These are phyloP conservation scores for Ceratobasidium sp. DNA, from an alignment of 1,284 basidiomycete species.

Conservation along the genomic window DNA sequence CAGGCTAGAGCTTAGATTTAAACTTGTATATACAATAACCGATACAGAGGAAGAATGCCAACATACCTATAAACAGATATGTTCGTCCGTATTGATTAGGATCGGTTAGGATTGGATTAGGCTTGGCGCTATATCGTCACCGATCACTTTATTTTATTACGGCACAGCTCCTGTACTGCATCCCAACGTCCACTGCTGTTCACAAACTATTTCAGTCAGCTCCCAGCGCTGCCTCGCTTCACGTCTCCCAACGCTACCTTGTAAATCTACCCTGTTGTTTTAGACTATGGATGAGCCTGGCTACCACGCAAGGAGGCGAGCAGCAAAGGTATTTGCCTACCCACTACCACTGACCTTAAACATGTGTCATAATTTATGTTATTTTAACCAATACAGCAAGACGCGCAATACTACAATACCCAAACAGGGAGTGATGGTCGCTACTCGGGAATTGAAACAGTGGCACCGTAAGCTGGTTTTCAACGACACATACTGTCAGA, in stretches of 20 bases:
- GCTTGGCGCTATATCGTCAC: slow-evolving; percentile 1
- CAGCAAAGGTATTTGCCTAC: slow-evolving; percentile 39
- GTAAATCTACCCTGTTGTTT: too few relatives aligned
- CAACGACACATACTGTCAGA: too few relatives aligned
- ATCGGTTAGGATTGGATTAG: too few relatives aligned
- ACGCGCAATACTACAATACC: slow-evolving; percentile 32
- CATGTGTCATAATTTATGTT: neutral
- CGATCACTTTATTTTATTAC: slow-evolving; percentile 29
- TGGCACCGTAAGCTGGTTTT: slow-evolving; percentile 34
- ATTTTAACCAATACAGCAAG: slow-evolving; percentile 26
- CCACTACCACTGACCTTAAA: neutral
- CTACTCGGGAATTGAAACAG: slow-evolving; percentile 39
- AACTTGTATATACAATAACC: neutral
- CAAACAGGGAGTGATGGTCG: slow-evolving; percentile 32
- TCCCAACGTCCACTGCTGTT: neutral
- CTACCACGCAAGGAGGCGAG: slow-evolving; percentile 42
- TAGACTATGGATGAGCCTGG: slow-evolving; percentile 46
- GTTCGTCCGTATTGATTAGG: too few relatives aligned
- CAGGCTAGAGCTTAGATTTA: slow-evolving; percentile 60
- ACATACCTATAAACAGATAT: too few relatives aligned
- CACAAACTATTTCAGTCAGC: slow-evolving; percentile 1
- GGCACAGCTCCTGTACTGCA: slow-evolving; percentile 3
- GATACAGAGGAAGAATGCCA: too few relatives aligned
- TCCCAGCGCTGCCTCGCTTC: neutral
- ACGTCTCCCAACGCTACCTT: neutral